Percentiles rank a stretch among this genome's conserved stretches.
phyloP scores from a whole-genome alignment of 148 eudicot species.

The Limonium bicolor region DNA sequence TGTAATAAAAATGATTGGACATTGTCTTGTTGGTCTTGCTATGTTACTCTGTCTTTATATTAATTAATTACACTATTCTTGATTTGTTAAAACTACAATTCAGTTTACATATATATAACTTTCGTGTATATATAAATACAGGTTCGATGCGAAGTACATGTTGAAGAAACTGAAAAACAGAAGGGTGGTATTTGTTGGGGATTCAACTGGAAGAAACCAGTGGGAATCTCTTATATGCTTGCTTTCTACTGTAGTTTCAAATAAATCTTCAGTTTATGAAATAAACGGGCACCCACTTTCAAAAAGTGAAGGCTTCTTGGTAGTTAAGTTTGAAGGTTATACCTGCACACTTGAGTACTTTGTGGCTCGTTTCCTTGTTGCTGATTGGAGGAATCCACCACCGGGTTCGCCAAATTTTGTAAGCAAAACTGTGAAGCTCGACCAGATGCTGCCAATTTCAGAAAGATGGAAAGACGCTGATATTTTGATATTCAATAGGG shows the following conservation, averaged over 20 bases:
- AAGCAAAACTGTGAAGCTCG: constrained; percentile 37
- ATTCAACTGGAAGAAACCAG: constrained; percentile 69
- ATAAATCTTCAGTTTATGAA: constrained; percentile 37
- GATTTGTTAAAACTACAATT: too few relatives aligned
- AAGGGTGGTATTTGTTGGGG: constrained; percentile 52
- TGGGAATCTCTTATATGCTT: constrained; percentile 67
- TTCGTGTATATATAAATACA: too few relatives aligned
- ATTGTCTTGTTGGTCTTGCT: too few relatives aligned
- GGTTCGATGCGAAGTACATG: constrained; percentile 68
- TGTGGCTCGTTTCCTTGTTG: constrained; percentile 48
- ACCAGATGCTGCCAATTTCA: constrained; percentile 44
- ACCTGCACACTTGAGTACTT: constrained; percentile 59
- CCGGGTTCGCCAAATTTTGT: constrained; percentile 21
- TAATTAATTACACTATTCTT: too few relatives aligned
- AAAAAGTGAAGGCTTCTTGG: constrained; percentile 51
- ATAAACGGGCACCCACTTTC: constrained; percentile 44
- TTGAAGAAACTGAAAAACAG: constrained; percentile 51
- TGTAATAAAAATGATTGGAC: too few relatives aligned
- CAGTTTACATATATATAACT: too few relatives aligned
- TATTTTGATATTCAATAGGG: constrained; percentile 31
- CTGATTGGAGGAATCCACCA: constrained; percentile 19
- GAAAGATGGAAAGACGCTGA: constrained; percentile 42
- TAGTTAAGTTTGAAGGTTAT: constrained; percentile 33
- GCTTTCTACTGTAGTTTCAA: constrained; percentile 43
- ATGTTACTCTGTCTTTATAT: too few relatives aligned